These are phyloP conservation scores for Lentinula edodes DNA, from an alignment of 768 basidiomycete genomes.

Conservation along the genomic window DNA sequence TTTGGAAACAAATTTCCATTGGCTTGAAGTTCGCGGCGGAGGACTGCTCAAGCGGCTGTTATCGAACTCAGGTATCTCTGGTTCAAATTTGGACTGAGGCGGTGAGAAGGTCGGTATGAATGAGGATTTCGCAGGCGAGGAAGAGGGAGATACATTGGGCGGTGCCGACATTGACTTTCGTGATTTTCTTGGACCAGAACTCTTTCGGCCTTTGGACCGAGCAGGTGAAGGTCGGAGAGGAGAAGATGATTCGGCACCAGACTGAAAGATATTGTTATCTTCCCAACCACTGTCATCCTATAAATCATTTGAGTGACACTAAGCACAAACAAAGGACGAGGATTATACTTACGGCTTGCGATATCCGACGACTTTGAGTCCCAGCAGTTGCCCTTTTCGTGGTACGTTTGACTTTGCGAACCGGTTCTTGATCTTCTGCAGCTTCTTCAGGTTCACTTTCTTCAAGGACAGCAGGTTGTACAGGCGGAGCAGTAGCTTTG, in stretches of 20 bases:
- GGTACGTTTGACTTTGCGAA: slow-evolving; percentile 54
- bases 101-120: slow-evolving; percentile 30
- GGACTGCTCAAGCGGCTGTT: slow-evolving; percentile 1
- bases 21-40: slow-evolving; percentile 22
- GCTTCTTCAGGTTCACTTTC: slow-evolving; percentile 69
- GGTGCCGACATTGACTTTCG: slow-evolving; percentile 73
- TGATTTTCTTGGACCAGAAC: slow-evolving; percentile 38
- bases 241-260: slow-evolving; percentile 84
- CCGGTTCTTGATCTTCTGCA: slow-evolving; percentile 46
- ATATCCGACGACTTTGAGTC: slow-evolving; percentile 49
- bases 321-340: neutral
- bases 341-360: slow-evolving; percentile 32
- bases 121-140: slow-evolving; percentile 30
- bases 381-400: slow-evolving; percentile 59
- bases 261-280: slow-evolving; percentile 87
- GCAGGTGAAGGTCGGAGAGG: slow-evolving; percentile 60
- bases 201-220: slow-evolving; percentile 38
- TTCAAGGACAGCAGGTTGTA: slow-evolving; percentile 48
- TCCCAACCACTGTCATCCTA: slow-evolving; percentile 82
- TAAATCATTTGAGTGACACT: slow-evolving; percentile 3
- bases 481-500: slow-evolving; percentile 29
- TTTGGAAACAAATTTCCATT: slow-evolving; percentile 12
- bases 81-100: slow-evolving; percentile 52
- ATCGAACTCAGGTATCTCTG: slow-evolving; percentile 27
- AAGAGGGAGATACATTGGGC: slow-evolving; percentile 44